Percentiles rank a stretch among this genome's conserved stretches.
These are phyloP conservation scores for Candida endomychidarum DNA, from an alignment of 805 yeast species.

Conservation along the genomic window DNA sequence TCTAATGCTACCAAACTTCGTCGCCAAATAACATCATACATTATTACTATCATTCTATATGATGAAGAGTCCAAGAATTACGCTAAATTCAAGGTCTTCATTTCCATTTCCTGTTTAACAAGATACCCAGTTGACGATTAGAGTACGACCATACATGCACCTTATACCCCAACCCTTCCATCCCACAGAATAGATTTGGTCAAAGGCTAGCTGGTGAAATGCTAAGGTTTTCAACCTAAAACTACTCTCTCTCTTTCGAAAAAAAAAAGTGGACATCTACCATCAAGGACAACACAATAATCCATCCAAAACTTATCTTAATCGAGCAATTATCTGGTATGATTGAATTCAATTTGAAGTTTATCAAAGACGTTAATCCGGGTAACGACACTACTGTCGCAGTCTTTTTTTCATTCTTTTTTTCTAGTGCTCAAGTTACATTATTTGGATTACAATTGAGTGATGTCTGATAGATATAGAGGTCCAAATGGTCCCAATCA, in stretches of 20 bases:
- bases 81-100: no score
- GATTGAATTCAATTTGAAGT: not conserved
- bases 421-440: conserved; percentile 2
- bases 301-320: not conserved
- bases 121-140: no score
- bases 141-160: no score
- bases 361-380: conserved; percentile 1
- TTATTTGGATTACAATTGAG: not conserved
- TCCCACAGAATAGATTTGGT: no score
- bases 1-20: no score
- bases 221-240: not conserved
- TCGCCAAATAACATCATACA: no score
- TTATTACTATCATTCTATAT: no score
- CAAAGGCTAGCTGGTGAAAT: no score
- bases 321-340: not conserved
- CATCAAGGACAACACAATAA: not conserved
- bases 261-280: not conserved
- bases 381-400: conserved; percentile 4
- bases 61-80: no score
- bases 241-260: conserved; percentile 7
- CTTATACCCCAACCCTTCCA: no score
- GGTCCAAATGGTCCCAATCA: conserved; percentile 21
- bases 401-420: conserved; percentile 4
- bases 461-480: conserved; percentile 37
- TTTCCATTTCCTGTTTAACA: no score